Evolutionary conservation across 495 filamentous ascomycete genomes (phyloP).

Genomic region (Filosporella fistucella): DNA sequence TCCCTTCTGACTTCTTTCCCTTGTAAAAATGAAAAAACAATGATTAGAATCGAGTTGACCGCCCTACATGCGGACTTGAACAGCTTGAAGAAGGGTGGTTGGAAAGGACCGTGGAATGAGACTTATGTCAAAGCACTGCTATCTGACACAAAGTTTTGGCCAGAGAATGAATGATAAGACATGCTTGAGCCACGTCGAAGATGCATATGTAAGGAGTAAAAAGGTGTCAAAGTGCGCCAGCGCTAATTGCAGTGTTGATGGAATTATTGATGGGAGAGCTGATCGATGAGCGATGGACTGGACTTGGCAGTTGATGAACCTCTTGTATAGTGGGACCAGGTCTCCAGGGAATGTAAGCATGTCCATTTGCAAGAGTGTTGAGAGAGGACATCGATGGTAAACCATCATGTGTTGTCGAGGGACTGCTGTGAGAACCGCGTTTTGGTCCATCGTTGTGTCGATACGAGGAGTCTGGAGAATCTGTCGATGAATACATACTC

Average conservation of each 20-base stretch:
- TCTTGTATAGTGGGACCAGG: no score
- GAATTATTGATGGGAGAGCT: no score
- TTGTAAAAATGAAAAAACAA: no score
- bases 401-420: slow-evolving; percentile 1
- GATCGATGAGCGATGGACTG: no score
- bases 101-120: not conserved
- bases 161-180: not conserved
- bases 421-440: slow-evolving; percentile 10
- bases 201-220: no score
- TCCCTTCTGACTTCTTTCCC: no score
- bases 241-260: no score
- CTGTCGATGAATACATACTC: slow-evolving; percentile 18
- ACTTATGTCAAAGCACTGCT: not conserved
- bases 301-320: no score
- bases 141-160: not conserved
- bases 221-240: no score
- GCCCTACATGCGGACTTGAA: slow-evolving; percentile 2
- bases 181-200: no score
- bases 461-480: slow-evolving; percentile 11
- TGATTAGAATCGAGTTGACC: no score
- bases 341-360: slow-evolving; percentile 26
- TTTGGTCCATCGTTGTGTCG: slow-evolving; percentile 20
- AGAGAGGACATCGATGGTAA: slow-evolving; percentile 1
- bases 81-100: not conserved
- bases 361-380: slow-evolving; percentile 21